Base-by-base conservation (phyloP, 495 filamentous ascomycete species). In the Friedmanniomyces simplex region DNA sequence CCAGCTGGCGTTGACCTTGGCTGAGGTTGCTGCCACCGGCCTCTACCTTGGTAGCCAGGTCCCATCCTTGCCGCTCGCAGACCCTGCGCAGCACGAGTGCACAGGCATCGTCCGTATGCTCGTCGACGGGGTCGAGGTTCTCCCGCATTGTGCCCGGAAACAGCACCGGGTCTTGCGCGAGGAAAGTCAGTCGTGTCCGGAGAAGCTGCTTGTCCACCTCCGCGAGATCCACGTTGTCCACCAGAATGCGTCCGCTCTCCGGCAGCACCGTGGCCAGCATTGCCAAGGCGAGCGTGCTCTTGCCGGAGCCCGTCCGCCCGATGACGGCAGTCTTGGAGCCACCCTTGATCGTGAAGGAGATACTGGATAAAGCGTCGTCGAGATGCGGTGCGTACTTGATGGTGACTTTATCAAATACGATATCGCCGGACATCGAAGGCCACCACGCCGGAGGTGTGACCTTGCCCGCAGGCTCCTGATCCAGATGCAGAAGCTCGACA, bases 331-430 rank as follows among this genome's bases (percentile, higher is more conserved):
- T 82, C 41, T 83, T 91, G 7, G 83, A 79, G 5, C 88, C 87
- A 2, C 81, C 86, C 3, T 82, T 84, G 60, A 93, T 87, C 1
- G 71, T 76, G 55, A 91, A 78, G 14, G 76, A 80, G 37, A 91
- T 72, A 51, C 83, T 71, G 18, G 66, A 65, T 5, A 95, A 70
- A 0, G 86, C 81, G 7, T 86, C 82, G 8, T 87, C 82, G 5
- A 90, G 79, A 58, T 85, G 77, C 1, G 84, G 82, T 12, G 87
- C 87, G 63, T 94, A 93, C 54, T 81, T 79, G 48, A 93, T 77
- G 5, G 86, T 89, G 26, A 87, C 85, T 50, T 85, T 66, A 52
- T 89, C 79, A 59, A 94, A 91, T 25, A 79, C 70, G 55, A 94
- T 85, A 65, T 85, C 83, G 46, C 82, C 82, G 24, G 73, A 72